These are phyloP conservation scores for thale cress (Arabidopsis thaliana) DNA, from an alignment of 345 rosid species.

Conservation along the genomic window TAIR10.1 NC_003070.9:28796001-28796500, in stretches of 20 bases:
- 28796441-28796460: slow-evolving; percentile 93
- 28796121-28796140: slow-evolving; percentile 2
- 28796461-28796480: slow-evolving; percentile 97
- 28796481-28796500: slow-evolving; percentile 94
- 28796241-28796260: slow-evolving; percentile 75
- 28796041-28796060: slow-evolving; percentile 89
- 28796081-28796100: slow-evolving; percentile 62
- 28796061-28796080: slow-evolving; percentile 89
- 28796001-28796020: slow-evolving; percentile 87
- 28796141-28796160: slow-evolving; percentile 6
- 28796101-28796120: background rate
- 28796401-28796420: slow-evolving; percentile 83
- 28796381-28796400: slow-evolving; percentile 92
- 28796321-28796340: slow-evolving; percentile 19
- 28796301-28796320: slow-evolving; percentile 2
- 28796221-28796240: slow-evolving; percentile 73
- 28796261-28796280: slow-evolving; percentile 87
- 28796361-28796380: slow-evolving; percentile 70
- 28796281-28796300: slow-evolving; percentile 76
- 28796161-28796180: slow-evolving; percentile 39
- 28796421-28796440: slow-evolving; percentile 90
- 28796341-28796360: slow-evolving; percentile 9
- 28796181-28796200: slow-evolving; percentile 68
- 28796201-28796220: slow-evolving; percentile 74
- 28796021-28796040: slow-evolving; percentile 87